A percentile compares a stretch with the other conserved stretches of the same genome.
These are phyloP conservation scores for Fusarium sp. DNA, from an alignment of 2,329 filamentous ascomycete species.

Conservation along the genomic window DNA sequence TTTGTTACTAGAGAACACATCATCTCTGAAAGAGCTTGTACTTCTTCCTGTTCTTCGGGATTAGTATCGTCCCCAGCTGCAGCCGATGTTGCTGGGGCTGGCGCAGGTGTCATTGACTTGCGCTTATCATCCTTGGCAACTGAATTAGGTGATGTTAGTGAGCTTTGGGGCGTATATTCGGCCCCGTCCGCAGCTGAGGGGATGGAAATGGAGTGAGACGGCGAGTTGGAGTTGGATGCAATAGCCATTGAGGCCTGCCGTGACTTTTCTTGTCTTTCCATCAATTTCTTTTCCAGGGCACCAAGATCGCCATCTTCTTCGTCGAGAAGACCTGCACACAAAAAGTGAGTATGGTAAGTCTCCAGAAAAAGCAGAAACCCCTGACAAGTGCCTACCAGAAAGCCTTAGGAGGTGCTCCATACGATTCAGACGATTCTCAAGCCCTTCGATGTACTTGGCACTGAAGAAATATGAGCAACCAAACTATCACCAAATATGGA, in stretches of 20 bases:
- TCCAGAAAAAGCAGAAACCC: neutral
- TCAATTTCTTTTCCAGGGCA: slow-evolving; percentile 80
- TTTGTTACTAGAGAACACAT: slow-evolving; percentile 99
- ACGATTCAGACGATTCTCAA: slow-evolving; percentile 92
- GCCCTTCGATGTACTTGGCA: slow-evolving; percentile 96
- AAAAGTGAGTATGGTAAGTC: slow-evolving; percentile 13
- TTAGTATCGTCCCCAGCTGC: slow-evolving; percentile 36
- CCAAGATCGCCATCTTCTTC: slow-evolving; percentile 91
- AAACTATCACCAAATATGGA: neutral
- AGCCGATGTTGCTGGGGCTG: slow-evolving; percentile 13
- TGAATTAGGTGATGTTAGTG: slow-evolving; percentile 61
- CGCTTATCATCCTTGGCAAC: slow-evolving; percentile 50
- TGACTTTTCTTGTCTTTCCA: slow-evolving; percentile 64
- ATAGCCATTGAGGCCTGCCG: slow-evolving; percentile 59
- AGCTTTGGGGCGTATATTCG: slow-evolving; percentile 61
- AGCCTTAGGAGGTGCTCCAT: slow-evolving; percentile 93
- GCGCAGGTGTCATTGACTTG: slow-evolving; percentile 39
- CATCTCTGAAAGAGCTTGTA: slow-evolving; percentile 92
- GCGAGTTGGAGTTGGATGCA: slow-evolving; percentile 61
- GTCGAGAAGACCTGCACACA: slow-evolving; percentile 71
- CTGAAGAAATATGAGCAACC: slow-evolving; percentile 55
- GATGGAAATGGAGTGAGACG: slow-evolving; percentile 57
- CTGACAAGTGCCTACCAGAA: slow-evolving; percentile 64
- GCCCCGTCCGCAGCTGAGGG: slow-evolving; percentile 50
- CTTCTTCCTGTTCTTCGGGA: slow-evolving; percentile 63